Conservation (phyloP, 2,329 filamentous ascomycete genomes). For the Verticillium isaacii region DNA sequence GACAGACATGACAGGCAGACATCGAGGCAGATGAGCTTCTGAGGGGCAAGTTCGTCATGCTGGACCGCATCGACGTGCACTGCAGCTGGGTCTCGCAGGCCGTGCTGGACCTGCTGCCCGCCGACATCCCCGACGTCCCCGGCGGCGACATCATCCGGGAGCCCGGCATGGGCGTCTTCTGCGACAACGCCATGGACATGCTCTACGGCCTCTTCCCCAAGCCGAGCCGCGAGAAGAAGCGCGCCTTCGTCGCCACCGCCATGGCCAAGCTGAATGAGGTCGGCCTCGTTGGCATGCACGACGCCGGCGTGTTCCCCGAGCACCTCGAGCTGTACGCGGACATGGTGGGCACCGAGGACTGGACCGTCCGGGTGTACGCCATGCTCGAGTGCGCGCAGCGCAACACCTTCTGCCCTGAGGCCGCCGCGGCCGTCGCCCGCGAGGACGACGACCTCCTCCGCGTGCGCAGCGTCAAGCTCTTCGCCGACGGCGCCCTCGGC, state of each 20-base stretch:
- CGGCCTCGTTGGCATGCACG: conserved; percentile 65
- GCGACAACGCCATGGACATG: conserved; percentile 67
- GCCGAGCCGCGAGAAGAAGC: conserved; percentile 47
- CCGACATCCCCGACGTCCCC: conserved; percentile 45
- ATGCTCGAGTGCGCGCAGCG: conserved; percentile 64
- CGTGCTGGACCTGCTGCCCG: conserved; percentile 56
- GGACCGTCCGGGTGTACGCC: conserved; percentile 60
- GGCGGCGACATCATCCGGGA: conserved; percentile 60
- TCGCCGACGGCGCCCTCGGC: conserved; percentile 64
- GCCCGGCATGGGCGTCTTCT: conserved; percentile 64
- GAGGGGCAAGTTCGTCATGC: conserved; percentile 57
- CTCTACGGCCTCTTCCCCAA: conserved; percentile 53
- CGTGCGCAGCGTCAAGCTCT: conserved; percentile 63
- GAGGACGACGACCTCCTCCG: conserved; percentile 49
- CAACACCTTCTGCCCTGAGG: conserved; percentile 58
- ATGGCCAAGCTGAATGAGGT: conserved; percentile 59
- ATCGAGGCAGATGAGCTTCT: conserved; percentile 49
- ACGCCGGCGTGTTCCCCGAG: conserved; percentile 56
- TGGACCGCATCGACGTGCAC: conserved; percentile 66
- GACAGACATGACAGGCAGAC: conserved; percentile 26
- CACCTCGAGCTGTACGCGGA: conserved; percentile 51
- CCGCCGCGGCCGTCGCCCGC: conserved; percentile 37
- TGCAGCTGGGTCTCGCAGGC: conserved; percentile 65
- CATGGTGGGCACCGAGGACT: conserved; percentile 42
- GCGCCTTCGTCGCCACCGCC: conserved; percentile 50